These are phyloP conservation scores for Pharnaceum exiguum DNA, from an alignment of 148 eudicot species.

Conservation along the genomic window DNA sequence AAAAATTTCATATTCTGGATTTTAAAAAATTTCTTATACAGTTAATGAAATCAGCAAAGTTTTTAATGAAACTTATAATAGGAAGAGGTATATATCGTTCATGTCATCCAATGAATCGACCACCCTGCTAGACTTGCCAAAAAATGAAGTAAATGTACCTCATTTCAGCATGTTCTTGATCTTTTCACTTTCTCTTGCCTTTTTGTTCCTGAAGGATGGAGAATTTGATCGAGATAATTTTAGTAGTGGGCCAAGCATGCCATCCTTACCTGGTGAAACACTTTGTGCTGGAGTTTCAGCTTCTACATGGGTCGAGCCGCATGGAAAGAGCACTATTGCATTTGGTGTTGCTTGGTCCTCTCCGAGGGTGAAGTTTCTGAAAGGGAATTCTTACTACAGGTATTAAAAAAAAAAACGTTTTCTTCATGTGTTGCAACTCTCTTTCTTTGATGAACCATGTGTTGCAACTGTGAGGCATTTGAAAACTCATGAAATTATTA, in stretches of 20 bases:
- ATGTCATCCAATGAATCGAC: neutral
- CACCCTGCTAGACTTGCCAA: too few species aligned
- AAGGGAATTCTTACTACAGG: conserved; percentile 94
- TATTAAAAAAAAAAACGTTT: conserved; percentile 18
- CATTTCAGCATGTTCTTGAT: too few species aligned
- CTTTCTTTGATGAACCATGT: too few species aligned
- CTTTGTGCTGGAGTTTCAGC: conserved; percentile 94
- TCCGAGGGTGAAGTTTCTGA: conserved; percentile 79
- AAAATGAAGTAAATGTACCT: too few species aligned
- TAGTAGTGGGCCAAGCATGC: conserved; percentile 73
- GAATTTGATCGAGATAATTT: conserved; percentile 83
- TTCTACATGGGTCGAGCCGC: conserved; percentile 97
- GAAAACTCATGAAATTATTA: too few species aligned
- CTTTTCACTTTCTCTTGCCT: conserved; percentile 3
- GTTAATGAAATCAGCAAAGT: neutral
- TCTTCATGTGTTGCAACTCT: too few species aligned
- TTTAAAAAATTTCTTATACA: neutral
- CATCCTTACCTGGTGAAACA: conserved; percentile 83
- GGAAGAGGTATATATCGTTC: neutral
- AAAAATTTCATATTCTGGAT: conserved; percentile 3
- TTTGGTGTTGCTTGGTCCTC: conserved; percentile 93
- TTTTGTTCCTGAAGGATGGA: conserved; percentile 65
- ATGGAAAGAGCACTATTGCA: conserved; percentile 91
- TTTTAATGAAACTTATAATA: neutral
- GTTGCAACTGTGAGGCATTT: too few species aligned